phyloP scores from a whole-genome alignment of 305 asterid species.

The Fraxinus dipetala region DNA sequence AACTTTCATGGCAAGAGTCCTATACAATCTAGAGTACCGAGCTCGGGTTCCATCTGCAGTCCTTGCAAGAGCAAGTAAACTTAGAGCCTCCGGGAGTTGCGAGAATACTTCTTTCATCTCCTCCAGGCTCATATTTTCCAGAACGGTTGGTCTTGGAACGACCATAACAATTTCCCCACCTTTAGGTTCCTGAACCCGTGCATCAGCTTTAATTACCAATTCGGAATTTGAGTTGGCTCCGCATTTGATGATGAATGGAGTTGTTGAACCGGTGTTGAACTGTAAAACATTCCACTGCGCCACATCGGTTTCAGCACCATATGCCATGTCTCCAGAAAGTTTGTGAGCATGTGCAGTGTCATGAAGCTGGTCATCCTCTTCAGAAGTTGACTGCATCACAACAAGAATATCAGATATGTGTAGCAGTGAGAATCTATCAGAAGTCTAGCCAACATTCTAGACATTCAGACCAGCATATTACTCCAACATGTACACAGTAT shows the following conservation, averaged over 20 bases:
- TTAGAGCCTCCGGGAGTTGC: conserved; percentile 82
- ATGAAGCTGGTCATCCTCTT: conserved; percentile 68
- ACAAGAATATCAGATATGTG: not conserved
- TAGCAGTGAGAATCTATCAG: conserved; percentile 3
- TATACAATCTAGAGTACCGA: conserved; percentile 82
- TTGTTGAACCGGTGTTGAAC: conserved; percentile 90
- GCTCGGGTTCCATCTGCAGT: conserved; percentile 97
- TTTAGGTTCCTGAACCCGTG: conserved; percentile 87
- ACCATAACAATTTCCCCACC: conserved; percentile 93
- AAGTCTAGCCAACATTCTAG: not conserved
- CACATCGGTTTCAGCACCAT: conserved; percentile 64
- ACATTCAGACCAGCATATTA: not conserved
- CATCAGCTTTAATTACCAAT: conserved; percentile 87
- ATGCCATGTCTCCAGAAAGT: conserved; percentile 32
- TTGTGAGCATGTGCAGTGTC: conserved; percentile 39
- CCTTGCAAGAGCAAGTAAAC: conserved; percentile 83
- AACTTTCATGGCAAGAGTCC: conserved; percentile 94
- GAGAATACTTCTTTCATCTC: conserved; percentile 69
- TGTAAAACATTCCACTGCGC: conserved; percentile 93
- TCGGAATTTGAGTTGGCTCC: conserved; percentile 95
- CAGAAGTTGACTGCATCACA: conserved; percentile 59
- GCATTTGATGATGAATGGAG: conserved; percentile 88
- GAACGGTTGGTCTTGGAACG: conserved; percentile 72
- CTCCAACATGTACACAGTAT: not conserved
- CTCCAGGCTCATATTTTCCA: conserved; percentile 74